These are phyloP conservation scores for Boechera retrofracta DNA, from an alignment of 345 rosid species.

Conservation along the genomic window DNA sequence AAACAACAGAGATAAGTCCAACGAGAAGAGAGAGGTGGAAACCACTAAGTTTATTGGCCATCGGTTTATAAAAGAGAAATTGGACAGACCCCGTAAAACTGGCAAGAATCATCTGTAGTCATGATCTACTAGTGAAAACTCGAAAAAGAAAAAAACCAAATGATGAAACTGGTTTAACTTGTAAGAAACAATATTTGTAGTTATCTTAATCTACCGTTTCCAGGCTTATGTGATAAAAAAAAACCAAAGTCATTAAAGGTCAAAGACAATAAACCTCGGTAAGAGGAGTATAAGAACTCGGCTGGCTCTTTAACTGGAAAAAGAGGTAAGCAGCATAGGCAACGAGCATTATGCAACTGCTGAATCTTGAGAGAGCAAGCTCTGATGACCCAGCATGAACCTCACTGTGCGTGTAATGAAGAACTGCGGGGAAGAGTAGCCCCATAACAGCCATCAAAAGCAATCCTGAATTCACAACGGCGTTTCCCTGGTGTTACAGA, in stretches of 20 bases:
- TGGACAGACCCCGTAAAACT: background rate
- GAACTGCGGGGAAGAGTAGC: constrained; percentile 89
- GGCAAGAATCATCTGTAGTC: background rate
- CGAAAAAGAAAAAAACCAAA: background rate
- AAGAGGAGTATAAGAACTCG: constrained; percentile 56
- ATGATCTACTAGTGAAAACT: constrained; percentile 7
- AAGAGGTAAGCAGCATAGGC: constrained; percentile 86
- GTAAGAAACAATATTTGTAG: background rate
- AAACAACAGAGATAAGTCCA: constrained; percentile 39
- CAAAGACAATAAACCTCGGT: constrained; percentile 57
- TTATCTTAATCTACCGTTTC: background rate
- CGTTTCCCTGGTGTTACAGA: constrained; percentile 70
- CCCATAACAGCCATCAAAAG: constrained; percentile 99
- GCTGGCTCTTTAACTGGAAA: constrained; percentile 76
- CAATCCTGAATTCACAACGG: constrained; percentile 83
- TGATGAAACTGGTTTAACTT: constrained; percentile 18
- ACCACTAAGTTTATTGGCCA: background rate
- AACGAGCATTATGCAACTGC: constrained; percentile 89
- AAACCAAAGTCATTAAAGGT: background rate
- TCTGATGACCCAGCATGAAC: constrained; percentile 87
- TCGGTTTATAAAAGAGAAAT: background rate
- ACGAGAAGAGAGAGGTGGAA: constrained; percentile 7
- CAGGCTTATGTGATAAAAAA: background rate
- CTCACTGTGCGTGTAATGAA: constrained; percentile 86
- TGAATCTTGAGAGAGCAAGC: constrained; percentile 92